A percentile compares a stretch with the other conserved stretches of the same genome.
Conservation (phyloP, 2,329 filamentous ascomycete genomes). For the Colletotrichum paranaense region DNA sequence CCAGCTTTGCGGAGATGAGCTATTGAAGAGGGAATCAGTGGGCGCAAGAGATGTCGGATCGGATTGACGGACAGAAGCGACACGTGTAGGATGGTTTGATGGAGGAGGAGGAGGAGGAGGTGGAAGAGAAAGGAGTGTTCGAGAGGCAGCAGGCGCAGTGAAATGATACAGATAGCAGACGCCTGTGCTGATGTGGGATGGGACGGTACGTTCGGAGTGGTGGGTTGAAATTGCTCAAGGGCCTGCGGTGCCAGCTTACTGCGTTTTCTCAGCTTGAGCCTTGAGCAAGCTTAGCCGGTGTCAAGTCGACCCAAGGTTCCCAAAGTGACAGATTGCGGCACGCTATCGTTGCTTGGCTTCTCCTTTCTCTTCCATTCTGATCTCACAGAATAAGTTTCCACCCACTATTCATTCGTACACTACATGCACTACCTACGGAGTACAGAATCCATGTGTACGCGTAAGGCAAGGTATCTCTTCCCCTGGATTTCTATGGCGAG, state of each 20-base stretch:
- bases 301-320: neutral
- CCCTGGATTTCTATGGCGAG: neutral
- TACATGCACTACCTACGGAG: no score
- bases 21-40: neutral
- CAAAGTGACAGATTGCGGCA: neutral
- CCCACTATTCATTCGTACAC: neutral
- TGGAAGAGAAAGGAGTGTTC: constrained; percentile 8
- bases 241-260: neutral
- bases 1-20: neutral
- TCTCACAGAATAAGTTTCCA: constrained; percentile 6
- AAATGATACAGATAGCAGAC: constrained; percentile 16
- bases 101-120: constrained; percentile 1
- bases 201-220: constrained; percentile 16
- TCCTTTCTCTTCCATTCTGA: neutral
- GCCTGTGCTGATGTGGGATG: constrained; percentile 20
- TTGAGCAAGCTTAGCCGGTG: neutral
- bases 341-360: constrained; percentile 18
- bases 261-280: constrained; percentile 1
- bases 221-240: constrained; percentile 16
- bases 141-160: neutral
- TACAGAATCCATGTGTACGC: neutral
- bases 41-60: neutral
- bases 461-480: constrained; percentile 15
- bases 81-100: neutral
- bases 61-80: constrained; percentile 2